Evolutionary conservation across 1,139 yeast genomes (phyloP).

Genomic region (Kodamaea fungicola): DNA sequence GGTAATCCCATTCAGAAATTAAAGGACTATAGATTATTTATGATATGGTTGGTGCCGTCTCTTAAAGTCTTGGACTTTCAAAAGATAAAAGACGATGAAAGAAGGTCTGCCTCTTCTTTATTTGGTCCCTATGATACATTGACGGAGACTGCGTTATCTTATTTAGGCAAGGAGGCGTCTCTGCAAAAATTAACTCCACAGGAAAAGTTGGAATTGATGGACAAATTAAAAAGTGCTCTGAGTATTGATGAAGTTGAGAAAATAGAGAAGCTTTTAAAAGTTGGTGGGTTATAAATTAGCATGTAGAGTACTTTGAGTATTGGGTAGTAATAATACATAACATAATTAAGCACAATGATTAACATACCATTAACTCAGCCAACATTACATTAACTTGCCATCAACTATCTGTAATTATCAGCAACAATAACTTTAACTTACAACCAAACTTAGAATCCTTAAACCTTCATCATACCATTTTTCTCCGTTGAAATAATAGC

Average conservation of each 20-base stretch:
- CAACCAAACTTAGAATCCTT: too few relatives aligned
- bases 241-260: conserved; percentile 72
- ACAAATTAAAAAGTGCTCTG: conserved; percentile 57
- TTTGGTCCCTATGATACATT: conserved; percentile 37
- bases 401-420: too few relatives aligned
- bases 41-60: conserved; percentile 62
- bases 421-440: too few relatives aligned
- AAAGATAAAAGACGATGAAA: conserved; percentile 56
- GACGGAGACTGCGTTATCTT: conserved; percentile 11
- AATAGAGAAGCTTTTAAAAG: conserved; percentile 53
- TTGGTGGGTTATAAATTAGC: conserved; percentile 18
- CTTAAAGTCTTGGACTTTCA: conserved; percentile 65
- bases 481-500: too few relatives aligned
- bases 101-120: conserved; percentile 36
- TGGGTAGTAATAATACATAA: not conserved
- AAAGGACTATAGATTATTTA: conserved; percentile 56
- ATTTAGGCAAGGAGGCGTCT: conserved; percentile 6
- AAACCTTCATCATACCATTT: too few relatives aligned
- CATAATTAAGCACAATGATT: too few relatives aligned
- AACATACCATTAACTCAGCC: too few relatives aligned
- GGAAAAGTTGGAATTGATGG: conserved; percentile 50
- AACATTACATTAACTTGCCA: too few relatives aligned
- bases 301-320: not conserved
- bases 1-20: conserved; percentile 60
- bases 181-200: conserved; percentile 45